Percentiles rank a stretch among this genome's conserved stretches.
Conservation (phyloP, 306 rosid species). For the Hylodesmum podocarpum region DNA sequence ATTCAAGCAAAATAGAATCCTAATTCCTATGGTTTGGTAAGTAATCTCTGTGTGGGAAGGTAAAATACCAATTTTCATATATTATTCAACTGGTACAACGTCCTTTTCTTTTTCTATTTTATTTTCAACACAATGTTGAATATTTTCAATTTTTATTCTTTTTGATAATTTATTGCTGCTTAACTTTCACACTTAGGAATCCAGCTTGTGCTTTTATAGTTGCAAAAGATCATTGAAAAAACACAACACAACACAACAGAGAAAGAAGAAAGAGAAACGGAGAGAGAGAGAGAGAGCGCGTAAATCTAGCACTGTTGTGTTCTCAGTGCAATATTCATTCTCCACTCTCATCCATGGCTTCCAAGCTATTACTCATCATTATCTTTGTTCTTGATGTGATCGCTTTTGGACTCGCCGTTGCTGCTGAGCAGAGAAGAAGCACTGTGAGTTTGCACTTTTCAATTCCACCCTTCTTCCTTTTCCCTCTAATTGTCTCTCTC, state of each 20-base stretch:
- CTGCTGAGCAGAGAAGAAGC: slow-evolving; percentile 97
- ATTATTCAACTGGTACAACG: slow-evolving; percentile 28
- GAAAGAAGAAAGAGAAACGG: no score
- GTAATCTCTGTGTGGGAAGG: slow-evolving; percentile 23
- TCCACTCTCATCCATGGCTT: slow-evolving; percentile 74
- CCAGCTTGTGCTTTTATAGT: slow-evolving; percentile 24
- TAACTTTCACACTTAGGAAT: slow-evolving; percentile 17
- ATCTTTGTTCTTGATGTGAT: slow-evolving; percentile 66
- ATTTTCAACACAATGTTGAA: not conserved
- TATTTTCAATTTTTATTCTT: not conserved
- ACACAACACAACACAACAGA: not conserved
- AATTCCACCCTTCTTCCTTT: not conserved
- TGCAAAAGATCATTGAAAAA: not conserved
- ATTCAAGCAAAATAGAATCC: not conserved
- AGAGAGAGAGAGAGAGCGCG: slow-evolving; percentile 2
- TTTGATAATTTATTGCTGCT: not conserved
- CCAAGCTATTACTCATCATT: slow-evolving; percentile 68
- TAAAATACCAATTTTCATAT: slow-evolving; percentile 24
- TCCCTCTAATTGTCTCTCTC: not conserved
- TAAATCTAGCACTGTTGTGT: slow-evolving; percentile 34
- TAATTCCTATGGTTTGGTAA: slow-evolving; percentile 27
- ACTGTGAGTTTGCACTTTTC: slow-evolving; percentile 54
- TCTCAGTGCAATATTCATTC: slow-evolving; percentile 33
- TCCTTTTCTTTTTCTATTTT: slow-evolving; percentile 35
- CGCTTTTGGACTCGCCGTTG: slow-evolving; percentile 93